phyloP scores from a whole-genome alignment of 345 rosid genomes.

The Hypericum perforatum region DNA sequence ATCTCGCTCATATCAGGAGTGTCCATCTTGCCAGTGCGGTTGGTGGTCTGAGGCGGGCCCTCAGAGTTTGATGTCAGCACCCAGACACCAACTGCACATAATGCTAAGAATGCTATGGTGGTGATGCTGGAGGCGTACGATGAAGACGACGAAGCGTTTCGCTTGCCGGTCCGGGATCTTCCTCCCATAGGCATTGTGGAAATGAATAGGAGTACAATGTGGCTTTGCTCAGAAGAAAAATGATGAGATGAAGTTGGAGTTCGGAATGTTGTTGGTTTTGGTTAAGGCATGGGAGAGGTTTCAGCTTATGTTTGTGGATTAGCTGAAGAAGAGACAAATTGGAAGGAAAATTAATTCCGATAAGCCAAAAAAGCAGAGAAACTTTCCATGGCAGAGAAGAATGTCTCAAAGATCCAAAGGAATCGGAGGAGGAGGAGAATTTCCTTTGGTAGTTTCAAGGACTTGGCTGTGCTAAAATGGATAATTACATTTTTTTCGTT shows the following conservation, averaged over 20 bases:
- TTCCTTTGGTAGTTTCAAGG: slow-evolving; percentile 2
- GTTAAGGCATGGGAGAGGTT: slow-evolving; percentile 19
- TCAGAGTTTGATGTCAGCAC: no score
- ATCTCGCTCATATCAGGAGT: no score
- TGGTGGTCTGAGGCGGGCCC: no score
- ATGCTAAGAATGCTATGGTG: no score
- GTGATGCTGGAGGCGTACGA: slow-evolving; percentile 26
- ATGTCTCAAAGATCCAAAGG: slow-evolving; percentile 45
- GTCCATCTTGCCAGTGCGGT: no score
- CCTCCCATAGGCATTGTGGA: slow-evolving; percentile 45
- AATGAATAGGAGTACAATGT: neutral
- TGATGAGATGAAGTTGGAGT: slow-evolving; percentile 9
- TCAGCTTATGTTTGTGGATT: slow-evolving; percentile 31
- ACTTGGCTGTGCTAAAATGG: slow-evolving; percentile 1
- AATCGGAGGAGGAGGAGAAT: slow-evolving; percentile 33
- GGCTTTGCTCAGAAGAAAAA: neutral
- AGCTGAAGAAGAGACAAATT: slow-evolving; percentile 21
- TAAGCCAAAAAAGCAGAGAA: slow-evolving; percentile 22
- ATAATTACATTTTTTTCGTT: neutral
- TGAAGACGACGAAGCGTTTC: slow-evolving; percentile 22
- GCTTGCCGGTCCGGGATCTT: slow-evolving; percentile 40
- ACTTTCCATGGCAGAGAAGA: slow-evolving; percentile 27
- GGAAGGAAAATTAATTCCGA: neutral
- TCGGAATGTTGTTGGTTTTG: neutral
- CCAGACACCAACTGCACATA: no score